Evolutionary conservation across 805 yeast genomes (phyloP).

Genomic region (Zygoascus ofunaensis): DNA sequence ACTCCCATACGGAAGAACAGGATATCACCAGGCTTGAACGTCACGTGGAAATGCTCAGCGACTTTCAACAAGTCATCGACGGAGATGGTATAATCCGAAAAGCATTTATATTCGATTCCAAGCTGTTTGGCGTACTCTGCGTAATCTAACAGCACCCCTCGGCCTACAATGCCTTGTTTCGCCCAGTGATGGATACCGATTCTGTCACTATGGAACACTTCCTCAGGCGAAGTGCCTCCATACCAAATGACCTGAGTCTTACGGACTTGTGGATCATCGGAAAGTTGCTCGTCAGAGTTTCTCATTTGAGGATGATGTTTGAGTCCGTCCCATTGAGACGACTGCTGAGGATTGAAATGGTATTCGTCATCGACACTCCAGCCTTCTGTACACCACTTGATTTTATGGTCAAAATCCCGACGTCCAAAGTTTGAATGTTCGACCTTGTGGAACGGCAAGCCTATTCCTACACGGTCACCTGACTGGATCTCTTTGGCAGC

Average conservation of each 20-base stretch:
- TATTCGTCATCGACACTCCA: slow-evolving; percentile 24
- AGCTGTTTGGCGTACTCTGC: slow-evolving; percentile 24
- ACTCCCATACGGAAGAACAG: slow-evolving; percentile 27
- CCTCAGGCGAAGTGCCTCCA: slow-evolving; percentile 13
- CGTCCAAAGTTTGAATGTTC: slow-evolving; percentile 10
- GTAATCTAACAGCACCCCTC: slow-evolving; percentile 29
- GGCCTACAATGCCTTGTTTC: slow-evolving; percentile 27
- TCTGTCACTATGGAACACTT: slow-evolving; percentile 16
- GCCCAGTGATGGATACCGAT: slow-evolving; percentile 22
- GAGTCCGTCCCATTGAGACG: slow-evolving; percentile 31
- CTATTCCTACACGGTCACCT: slow-evolving; percentile 11
- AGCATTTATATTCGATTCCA: slow-evolving; percentile 23
- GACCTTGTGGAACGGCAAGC: slow-evolving; percentile 10
- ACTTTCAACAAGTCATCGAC: slow-evolving; percentile 19
- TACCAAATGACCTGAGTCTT: slow-evolving; percentile 12
- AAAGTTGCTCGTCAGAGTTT: slow-evolving; percentile 4
- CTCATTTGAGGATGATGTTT: slow-evolving; percentile 24
- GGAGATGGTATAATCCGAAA: slow-evolving; percentile 21
- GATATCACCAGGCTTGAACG: slow-evolving; percentile 26
- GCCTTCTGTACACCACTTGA: slow-evolving; percentile 5
- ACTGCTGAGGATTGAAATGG: slow-evolving; percentile 25
- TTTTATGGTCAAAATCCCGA: background rate
- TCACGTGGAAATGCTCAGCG: slow-evolving; percentile 20
- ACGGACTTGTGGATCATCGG: background rate
- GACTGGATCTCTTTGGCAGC: slow-evolving; percentile 8